These are phyloP conservation scores for Ceratocystis huliohia DNA, from an alignment of 2,329 filamentous ascomycete species.

Conservation along the genomic window DNA sequence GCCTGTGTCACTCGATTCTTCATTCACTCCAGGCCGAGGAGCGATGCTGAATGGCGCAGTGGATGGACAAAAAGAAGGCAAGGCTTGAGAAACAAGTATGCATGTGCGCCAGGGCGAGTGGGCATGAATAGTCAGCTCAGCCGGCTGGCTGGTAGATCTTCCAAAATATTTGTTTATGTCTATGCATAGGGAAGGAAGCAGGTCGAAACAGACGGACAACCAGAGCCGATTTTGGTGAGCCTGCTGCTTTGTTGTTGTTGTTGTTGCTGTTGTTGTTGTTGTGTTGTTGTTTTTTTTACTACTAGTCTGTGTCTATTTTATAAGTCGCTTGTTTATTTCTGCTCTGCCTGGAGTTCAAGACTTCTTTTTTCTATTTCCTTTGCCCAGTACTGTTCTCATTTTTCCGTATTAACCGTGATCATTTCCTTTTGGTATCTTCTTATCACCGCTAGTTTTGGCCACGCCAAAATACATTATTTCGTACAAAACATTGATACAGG, in stretches of 20 bases:
- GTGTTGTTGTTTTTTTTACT: conserved; percentile 2
- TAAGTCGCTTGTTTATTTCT: background rate
- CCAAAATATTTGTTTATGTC: background rate
- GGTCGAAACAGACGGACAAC: background rate
- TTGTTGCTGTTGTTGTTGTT: conserved; percentile 20
- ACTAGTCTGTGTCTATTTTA: background rate
- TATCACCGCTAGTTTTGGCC: background rate
- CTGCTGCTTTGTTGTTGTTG: background rate
- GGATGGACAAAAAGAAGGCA: background rate
- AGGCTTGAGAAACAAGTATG: background rate
- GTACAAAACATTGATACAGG: background rate
- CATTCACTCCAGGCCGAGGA: background rate
- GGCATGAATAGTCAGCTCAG: no score
- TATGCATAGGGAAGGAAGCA: background rate
- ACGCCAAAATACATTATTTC: background rate
- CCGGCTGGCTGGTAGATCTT: background rate
- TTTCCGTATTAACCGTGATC: background rate
- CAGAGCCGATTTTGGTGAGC: background rate
- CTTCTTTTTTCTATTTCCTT: background rate
- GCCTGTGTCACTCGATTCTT: background rate
- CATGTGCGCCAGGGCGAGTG: no score
- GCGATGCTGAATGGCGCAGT: no score
- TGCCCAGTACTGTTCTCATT: background rate
- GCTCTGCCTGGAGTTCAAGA: background rate
- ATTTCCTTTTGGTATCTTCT: background rate